Conservation (phyloP, 345 rosid species). For the Acer negundo region DNA sequence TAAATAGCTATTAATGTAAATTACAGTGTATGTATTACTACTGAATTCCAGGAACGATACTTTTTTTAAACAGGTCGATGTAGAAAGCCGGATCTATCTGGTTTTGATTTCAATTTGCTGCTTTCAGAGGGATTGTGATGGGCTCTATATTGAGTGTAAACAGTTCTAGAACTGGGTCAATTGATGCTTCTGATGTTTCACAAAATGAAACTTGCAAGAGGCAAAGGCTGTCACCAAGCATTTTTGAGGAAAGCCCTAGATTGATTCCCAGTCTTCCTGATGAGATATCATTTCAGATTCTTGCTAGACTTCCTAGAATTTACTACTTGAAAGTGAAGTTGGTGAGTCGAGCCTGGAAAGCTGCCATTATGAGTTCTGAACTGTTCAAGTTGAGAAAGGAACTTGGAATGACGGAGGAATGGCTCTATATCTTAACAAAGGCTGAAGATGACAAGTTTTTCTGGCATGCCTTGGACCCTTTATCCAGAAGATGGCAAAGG, state of each 20-base stretch:
- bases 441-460: conserved; percentile 62
- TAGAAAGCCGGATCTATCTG: not conserved
- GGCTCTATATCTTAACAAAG: conserved; percentile 84
- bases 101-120: not conserved
- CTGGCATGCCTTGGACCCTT: conserved; percentile 90
- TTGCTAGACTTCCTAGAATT: conserved; percentile 80
- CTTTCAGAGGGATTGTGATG: conserved; percentile 16
- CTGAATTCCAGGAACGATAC: not conserved
- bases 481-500: conserved; percentile 73
- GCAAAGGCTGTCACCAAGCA: conserved; percentile 32
- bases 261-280: conserved; percentile 84
- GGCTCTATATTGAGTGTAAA: conserved; percentile 15
- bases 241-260: conserved; percentile 35
- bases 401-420: conserved; percentile 74
- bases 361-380: conserved; percentile 56
- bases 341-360: conserved; percentile 71
- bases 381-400: conserved; percentile 69
- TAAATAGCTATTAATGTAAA: not conserved
- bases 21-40: not conserved
- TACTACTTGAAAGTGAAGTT: conserved; percentile 52
- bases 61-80: not conserved
- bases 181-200: not conserved
- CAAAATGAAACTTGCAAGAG: conserved; percentile 48
- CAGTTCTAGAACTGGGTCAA: not conserved
- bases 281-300: conserved; percentile 82